Evolutionary conservation across 768 basidiomycete genomes (phyloP).

Genomic region (Trichaptum fuscoviolaceum): DNA sequence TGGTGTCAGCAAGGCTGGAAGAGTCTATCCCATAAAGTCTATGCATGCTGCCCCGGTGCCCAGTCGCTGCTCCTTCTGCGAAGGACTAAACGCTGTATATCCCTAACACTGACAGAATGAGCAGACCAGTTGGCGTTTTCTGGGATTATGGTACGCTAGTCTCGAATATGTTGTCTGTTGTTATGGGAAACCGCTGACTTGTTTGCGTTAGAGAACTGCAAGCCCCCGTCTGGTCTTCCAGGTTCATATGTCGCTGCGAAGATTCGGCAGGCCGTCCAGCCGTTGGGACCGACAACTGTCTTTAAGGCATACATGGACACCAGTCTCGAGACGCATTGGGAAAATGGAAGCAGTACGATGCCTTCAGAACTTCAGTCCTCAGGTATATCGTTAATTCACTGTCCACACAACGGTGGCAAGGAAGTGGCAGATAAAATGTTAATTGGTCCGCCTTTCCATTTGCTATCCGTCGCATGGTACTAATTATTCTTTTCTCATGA

Average conservation of each 20-base stretch:
- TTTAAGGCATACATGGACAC: constrained; percentile 54
- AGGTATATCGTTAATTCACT: constrained; percentile 40
- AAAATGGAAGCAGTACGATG: constrained; percentile 28
- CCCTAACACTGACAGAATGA: background rate
- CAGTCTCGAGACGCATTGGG: constrained; percentile 27
- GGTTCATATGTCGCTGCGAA: constrained; percentile 39
- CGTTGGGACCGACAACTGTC: constrained; percentile 40
- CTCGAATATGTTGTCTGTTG: too few species aligned
- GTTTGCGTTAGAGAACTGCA: constrained; percentile 30
- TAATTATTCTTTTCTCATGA: background rate
- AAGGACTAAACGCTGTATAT: background rate
- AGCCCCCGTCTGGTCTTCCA: constrained; percentile 28
- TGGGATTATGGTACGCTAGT: constrained; percentile 37
- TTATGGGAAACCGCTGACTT: too few species aligned
- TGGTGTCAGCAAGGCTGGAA: background rate
- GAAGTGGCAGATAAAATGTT: constrained; percentile 46
- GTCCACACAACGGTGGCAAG: constrained; percentile 23
- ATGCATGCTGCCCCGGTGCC: background rate
- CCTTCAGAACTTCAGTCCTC: constrained; percentile 43
- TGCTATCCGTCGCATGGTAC: background rate
- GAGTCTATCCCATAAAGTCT: background rate
- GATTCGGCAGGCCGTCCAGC: constrained; percentile 40
- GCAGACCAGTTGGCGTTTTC: constrained; percentile 28
- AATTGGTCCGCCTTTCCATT: constrained; percentile 27
- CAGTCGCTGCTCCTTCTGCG: background rate